Evolutionary conservation across 176 grass and related monocot genomes (phyloP).

Genomic region (Eleusine coracana): DNA sequence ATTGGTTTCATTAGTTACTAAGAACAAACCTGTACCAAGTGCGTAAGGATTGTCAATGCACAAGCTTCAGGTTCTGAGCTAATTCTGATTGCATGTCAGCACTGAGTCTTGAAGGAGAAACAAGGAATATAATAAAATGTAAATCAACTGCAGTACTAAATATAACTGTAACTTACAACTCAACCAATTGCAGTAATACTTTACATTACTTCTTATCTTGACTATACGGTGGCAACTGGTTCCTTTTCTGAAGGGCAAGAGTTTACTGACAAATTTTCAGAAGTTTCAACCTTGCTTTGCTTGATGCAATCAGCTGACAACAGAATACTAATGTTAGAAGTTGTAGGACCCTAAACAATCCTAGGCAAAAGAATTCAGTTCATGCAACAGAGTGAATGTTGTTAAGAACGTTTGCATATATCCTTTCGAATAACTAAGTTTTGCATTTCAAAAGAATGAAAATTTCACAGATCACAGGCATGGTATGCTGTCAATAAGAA

Average conservation of each 20-base stretch:
- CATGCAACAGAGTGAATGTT: not conserved
- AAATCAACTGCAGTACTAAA: not conserved
- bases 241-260: slow-evolving; percentile 19
- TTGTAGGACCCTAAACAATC: not conserved
- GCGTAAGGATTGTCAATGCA: not conserved
- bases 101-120: slow-evolving; percentile 9
- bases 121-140: not conserved
- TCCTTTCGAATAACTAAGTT: not conserved
- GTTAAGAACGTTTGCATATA: not conserved
- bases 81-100: not conserved
- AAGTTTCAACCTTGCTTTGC: slow-evolving; percentile 18
- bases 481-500: not conserved
- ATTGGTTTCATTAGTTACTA: not conserved
- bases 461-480: slow-evolving; percentile 13
- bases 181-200: not conserved
- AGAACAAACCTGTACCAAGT: not conserved
- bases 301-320: slow-evolving; percentile 26
- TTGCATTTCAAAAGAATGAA: not conserved
- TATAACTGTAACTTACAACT: not conserved
- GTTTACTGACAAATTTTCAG: slow-evolving; percentile 18
- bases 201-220: slow-evolving; percentile 17
- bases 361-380: not conserved
- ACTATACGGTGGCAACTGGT: not conserved
- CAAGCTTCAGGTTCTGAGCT: not conserved
- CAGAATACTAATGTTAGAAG: not conserved